These are phyloP conservation scores for Arctostaphylos glauca DNA, from an alignment of 148 eudicot species.

Conservation along the genomic window DNA sequence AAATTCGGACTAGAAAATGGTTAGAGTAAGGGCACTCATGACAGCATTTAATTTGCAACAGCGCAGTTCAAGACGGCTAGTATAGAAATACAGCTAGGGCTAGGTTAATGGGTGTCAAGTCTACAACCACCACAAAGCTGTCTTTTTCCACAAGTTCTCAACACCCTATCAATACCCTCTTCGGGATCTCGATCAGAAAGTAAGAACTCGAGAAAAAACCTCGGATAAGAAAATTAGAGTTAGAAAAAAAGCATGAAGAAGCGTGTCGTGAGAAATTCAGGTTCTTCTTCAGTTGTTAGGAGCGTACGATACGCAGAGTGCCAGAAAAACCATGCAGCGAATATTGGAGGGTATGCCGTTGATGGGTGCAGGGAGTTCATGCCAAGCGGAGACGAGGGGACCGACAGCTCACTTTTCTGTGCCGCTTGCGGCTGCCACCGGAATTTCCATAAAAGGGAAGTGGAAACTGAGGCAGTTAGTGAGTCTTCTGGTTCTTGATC, in stretches of 20 bases:
- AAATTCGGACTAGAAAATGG: too few species aligned
- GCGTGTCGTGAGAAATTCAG: slow-evolving; percentile 39
- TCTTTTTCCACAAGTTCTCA: neutral
- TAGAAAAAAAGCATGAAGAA: slow-evolving; percentile 41
- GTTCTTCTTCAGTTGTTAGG: slow-evolving; percentile 7
- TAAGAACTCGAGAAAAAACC: too few species aligned
- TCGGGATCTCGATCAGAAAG: neutral
- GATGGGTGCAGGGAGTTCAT: slow-evolving; percentile 81
- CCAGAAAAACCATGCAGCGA: slow-evolving; percentile 70
- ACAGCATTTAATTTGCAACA: neutral
- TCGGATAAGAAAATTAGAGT: neutral
- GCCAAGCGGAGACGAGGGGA: slow-evolving; percentile 60
- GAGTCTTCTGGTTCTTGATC: slow-evolving; percentile 33
- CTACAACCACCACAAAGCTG: too few species aligned
- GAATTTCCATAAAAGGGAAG: slow-evolving; percentile 59
- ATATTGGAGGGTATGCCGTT: slow-evolving; percentile 59
- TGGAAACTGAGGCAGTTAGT: slow-evolving; percentile 36
- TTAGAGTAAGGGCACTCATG: neutral
- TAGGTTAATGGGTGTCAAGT: neutral
- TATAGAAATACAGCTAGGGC: neutral
- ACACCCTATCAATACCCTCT: neutral
- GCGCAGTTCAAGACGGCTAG: neutral
- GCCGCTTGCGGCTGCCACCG: slow-evolving; percentile 79
- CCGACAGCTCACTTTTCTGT: slow-evolving; percentile 41
- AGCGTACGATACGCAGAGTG: slow-evolving; percentile 52